A percentile compares a stretch with the other conserved stretches of the same genome.
phyloP scores from a whole-genome alignment of 495 filamentous ascomycete species.

The Aspergillus olivimuriae region DNA sequence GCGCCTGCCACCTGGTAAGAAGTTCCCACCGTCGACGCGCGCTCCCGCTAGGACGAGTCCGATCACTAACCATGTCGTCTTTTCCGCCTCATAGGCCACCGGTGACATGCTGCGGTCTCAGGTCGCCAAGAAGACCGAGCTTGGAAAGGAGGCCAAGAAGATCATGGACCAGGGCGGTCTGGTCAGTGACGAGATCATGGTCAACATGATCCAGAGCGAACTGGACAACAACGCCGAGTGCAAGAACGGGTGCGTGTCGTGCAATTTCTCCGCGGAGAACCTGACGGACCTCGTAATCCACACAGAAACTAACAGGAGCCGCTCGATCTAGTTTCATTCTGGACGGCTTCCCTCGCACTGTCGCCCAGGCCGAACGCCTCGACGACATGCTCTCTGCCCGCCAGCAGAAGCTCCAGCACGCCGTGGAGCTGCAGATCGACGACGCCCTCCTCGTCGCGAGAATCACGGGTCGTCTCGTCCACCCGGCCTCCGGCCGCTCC shows the following conservation, averaged over 20 bases:
- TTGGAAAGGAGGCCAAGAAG: constrained; percentile 98
- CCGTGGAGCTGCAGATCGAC: constrained; percentile 94
- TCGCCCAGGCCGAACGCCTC: constrained; percentile 88
- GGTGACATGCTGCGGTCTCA: constrained; percentile 99
- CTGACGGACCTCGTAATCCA: too few species aligned
- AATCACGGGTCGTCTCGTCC: constrained; percentile 93
- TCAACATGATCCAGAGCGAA: constrained; percentile 98
- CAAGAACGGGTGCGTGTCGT: constrained; percentile 74
- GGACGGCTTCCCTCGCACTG: constrained; percentile 95
- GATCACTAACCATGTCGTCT: neutral
- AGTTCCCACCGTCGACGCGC: neutral
- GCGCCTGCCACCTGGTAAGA: constrained; percentile 90
- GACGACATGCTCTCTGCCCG: constrained; percentile 79
- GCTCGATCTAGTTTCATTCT: constrained; percentile 79
- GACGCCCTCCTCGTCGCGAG: constrained; percentile 87
- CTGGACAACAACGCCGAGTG: constrained; percentile 90
- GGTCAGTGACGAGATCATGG: constrained; percentile 98
- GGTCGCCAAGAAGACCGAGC: constrained; percentile 93
- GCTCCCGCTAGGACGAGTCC: neutral
- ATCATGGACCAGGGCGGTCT: constrained; percentile 99
- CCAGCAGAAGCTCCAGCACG: constrained; percentile 79
- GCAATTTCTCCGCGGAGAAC: too few species aligned
- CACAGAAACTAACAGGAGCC: too few species aligned
- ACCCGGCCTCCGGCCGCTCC: constrained; percentile 89
- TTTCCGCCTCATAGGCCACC: constrained; percentile 60